Evolutionary conservation across 805 yeast species (phyloP), one percentile per base, ranked within the genome.

Genomic region (Spathaspora passalidarum): DNA sequence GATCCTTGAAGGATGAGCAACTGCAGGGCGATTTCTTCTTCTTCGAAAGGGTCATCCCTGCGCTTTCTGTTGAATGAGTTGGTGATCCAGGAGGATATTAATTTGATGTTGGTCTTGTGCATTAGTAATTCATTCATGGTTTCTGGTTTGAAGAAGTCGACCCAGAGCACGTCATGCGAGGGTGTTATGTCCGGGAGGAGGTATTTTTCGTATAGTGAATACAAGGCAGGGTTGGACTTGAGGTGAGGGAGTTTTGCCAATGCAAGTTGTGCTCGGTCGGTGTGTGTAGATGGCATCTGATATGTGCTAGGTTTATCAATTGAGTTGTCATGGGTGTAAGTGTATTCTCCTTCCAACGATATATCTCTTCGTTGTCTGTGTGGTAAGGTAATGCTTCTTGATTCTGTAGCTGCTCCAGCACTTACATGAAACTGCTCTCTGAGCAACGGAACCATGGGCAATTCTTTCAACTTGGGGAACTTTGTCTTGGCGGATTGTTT

Each of bases 1-100:
- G 82, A 79, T 0, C 99, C 99, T 46, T 75, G 69, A 2, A 88
- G 55, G 10, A 88, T 78, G 59, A 86, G 63, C 2, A 86, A 58
- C 0, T 94, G 92, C 1, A 81, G 76, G 56, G 76, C 82, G 0
- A 63, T 54, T 9, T 69, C 74, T 23, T 67, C 72, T 5, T 62
- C 68, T 1, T 66, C 60, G 9, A 56, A 61, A 13, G 58, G 62
- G 4, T 48, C 57, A 2, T 52, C 56, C n/a, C 38, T 40, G 10
- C 3, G 19, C 16, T 48, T 53, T 22, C 61, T 60, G 3, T 46
- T 48, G 47, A 76, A 79, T 1, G 79, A 61, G 17, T 66, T 62
- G 2, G 47, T 35, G 2, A 79, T 49, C 82, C 82, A 79, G 9
- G 51, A 45, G 19, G 56, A 54, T 1, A 78, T 55, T 1, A 52